Evolutionary conservation across 192 early-diverging fungal species (phyloP).

Genomic region (Coemansia sp.): DNA sequence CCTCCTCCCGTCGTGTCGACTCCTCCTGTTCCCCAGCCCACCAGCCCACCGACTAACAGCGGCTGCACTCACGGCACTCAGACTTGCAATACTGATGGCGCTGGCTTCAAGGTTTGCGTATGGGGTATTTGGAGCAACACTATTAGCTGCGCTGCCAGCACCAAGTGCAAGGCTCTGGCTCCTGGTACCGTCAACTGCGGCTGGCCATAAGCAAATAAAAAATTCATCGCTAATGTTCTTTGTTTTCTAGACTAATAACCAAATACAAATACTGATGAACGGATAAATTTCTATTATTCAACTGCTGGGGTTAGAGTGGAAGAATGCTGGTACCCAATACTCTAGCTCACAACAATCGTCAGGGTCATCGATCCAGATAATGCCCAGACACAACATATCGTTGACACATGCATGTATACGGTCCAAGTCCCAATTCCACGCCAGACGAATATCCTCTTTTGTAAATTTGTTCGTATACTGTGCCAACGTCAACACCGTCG

Average conservation of each 20-base stretch:
- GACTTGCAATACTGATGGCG: conserved; percentile 20
- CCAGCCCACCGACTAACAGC: not conserved
- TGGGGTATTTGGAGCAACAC: conserved; percentile 32
- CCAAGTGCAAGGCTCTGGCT: conserved; percentile 27
- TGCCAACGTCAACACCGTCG: conserved; percentile 68
- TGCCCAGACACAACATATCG: conserved; percentile 47
- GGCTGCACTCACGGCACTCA: conserved; percentile 34
- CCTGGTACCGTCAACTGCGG: conserved; percentile 24
- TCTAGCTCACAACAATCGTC: conserved; percentile 13
- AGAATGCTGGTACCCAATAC: conserved; percentile 53
- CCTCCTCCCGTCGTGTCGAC: conserved; percentile 5
- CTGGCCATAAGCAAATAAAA: conserved; percentile 17
- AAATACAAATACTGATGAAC: not conserved
- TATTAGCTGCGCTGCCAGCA: conserved; percentile 24
- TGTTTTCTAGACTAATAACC: not conserved
- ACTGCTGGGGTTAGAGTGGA: not conserved
- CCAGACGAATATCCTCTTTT: conserved; percentile 25
- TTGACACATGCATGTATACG: conserved; percentile 40
- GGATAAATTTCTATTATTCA: not conserved
- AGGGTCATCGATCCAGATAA: conserved; percentile 46
- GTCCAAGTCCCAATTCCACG: conserved; percentile 39
- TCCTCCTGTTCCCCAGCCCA: not conserved
- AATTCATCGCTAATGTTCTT: not conserved
- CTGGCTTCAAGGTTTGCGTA: conserved; percentile 40
- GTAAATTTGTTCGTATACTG: conserved; percentile 58